Conservation (phyloP, 176 grass and related monocot genomes). For the Cenchrus fungigraminus region DNA sequence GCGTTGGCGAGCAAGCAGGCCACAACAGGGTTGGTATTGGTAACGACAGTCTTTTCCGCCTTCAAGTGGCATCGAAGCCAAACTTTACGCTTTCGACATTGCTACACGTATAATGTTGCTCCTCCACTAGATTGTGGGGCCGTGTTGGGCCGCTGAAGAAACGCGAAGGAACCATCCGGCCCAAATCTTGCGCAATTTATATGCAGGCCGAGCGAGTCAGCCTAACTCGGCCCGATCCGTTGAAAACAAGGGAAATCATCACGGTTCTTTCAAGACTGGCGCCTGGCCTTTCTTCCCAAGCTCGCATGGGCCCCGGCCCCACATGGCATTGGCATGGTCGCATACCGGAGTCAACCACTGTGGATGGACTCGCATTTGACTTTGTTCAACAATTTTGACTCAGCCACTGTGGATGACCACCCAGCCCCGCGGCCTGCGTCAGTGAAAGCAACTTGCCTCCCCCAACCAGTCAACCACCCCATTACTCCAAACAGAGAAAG, state of each 20-base stretch:
- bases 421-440: neutral
- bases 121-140: neutral
- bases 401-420: neutral
- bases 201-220: too few species aligned
- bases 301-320: neutral
- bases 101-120: neutral
- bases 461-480: neutral
- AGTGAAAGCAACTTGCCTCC: neutral
- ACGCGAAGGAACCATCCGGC: neutral
- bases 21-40: conserved; percentile 28
- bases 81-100: fast-evolving
- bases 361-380: neutral
- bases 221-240: neutral
- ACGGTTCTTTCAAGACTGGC: neutral
- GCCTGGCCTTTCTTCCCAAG: neutral
- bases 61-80: neutral
- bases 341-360: neutral
- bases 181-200: neutral
- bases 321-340: neutral
- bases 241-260: neutral
- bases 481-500: conserved; percentile 14
- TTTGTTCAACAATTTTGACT: neutral
- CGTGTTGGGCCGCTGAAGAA: neutral
- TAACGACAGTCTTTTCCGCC: neutral
- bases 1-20: conserved; percentile 8